A percentile compares a stretch with the other conserved stretches of the same genome.
These are phyloP conservation scores for Coemansia sp. DNA, from an alignment of 192 early-diverging fungal genomes.

Conservation along the genomic window DNA sequence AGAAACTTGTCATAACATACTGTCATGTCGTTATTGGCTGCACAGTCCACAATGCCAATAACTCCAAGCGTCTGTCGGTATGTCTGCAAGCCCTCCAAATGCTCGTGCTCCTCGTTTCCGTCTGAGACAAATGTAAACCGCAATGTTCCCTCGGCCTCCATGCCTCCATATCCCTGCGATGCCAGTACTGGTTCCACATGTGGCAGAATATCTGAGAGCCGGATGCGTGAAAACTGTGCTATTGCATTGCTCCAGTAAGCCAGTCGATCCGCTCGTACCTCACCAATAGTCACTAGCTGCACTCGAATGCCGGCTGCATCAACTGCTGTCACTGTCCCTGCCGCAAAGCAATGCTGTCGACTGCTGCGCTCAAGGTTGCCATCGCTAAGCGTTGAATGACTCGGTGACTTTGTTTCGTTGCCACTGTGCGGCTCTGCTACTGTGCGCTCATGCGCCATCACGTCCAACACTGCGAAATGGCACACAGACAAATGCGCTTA, in stretches of 20 bases:
- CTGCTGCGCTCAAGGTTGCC: slow-evolving; percentile 19
- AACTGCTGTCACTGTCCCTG: slow-evolving; percentile 38
- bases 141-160: slow-evolving; percentile 28
- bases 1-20: slow-evolving; percentile 36
- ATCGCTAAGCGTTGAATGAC: slow-evolving; percentile 26
- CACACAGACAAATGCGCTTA: background rate
- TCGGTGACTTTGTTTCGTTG: slow-evolving; percentile 8
- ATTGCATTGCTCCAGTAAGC: slow-evolving; percentile 26
- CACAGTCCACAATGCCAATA: slow-evolving; percentile 44
- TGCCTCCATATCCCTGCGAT: slow-evolving; percentile 14
- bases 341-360: slow-evolving; percentile 26
- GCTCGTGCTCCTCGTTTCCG: slow-evolving; percentile 38
- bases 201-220: slow-evolving; percentile 25
- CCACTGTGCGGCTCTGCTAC: slow-evolving; percentile 5
- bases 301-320: slow-evolving; percentile 52
- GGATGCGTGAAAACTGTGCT: slow-evolving; percentile 22
- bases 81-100: slow-evolving; percentile 53
- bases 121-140: slow-evolving; percentile 25
- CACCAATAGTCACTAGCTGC: slow-evolving; percentile 45
- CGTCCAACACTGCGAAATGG: background rate
- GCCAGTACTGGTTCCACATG: slow-evolving; percentile 21
- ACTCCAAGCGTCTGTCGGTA: slow-evolving; percentile 50
- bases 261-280: slow-evolving; percentile 25
- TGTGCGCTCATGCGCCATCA: slow-evolving; percentile 8
- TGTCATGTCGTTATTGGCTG: slow-evolving; percentile 14